Evolutionary conservation across 352 stramenopile genomes (phyloP).

Genomic region (Phytophthora uliginosa): DNA sequence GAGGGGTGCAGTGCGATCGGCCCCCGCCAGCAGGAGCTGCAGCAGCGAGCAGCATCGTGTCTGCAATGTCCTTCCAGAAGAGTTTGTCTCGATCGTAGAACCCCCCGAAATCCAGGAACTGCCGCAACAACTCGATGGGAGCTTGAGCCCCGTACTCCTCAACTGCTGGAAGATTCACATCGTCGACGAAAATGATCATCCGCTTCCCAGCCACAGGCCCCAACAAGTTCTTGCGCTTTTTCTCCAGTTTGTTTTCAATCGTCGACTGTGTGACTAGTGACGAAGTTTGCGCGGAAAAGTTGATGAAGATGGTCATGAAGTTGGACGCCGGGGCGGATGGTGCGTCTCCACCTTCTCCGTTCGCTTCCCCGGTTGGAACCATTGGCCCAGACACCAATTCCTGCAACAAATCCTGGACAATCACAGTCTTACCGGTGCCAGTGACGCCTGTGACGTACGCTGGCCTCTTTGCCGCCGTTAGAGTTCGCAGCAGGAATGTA

Average conservation of each 20-base stretch:
- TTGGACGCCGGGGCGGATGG: constrained; percentile 42
- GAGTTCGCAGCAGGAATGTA: constrained; percentile 59
- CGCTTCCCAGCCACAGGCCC: constrained; percentile 89
- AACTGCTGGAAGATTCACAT: constrained; percentile 96
- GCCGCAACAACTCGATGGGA: constrained; percentile 94
- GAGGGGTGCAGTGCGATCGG: constrained; percentile 88
- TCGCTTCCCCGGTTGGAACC: constrained; percentile 18
- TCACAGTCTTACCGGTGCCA: constrained; percentile 92
- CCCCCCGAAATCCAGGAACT: constrained; percentile 96
- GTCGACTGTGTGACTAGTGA: constrained; percentile 91
- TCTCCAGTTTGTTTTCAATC: constrained; percentile 96
- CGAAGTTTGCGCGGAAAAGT: constrained; percentile 94
- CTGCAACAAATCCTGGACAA: constrained; percentile 82
- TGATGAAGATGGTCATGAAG: constrained; percentile 88
- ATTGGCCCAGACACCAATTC: constrained; percentile 49
- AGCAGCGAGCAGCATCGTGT: constrained; percentile 93
- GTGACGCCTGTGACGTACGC: constrained; percentile 92
- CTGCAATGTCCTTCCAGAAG: constrained; percentile 97
- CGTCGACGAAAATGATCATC: constrained; percentile 96
- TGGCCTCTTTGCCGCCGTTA: constrained; percentile 77
- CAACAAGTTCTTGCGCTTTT: constrained; percentile 96
- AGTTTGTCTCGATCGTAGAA: constrained; percentile 98
- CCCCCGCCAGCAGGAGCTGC: constrained; percentile 93
- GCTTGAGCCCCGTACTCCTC: constrained; percentile 96
- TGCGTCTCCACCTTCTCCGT: constrained; percentile 31